Conservation (phyloP, 805 yeast species). For the Candida fluviatilis region DNA sequence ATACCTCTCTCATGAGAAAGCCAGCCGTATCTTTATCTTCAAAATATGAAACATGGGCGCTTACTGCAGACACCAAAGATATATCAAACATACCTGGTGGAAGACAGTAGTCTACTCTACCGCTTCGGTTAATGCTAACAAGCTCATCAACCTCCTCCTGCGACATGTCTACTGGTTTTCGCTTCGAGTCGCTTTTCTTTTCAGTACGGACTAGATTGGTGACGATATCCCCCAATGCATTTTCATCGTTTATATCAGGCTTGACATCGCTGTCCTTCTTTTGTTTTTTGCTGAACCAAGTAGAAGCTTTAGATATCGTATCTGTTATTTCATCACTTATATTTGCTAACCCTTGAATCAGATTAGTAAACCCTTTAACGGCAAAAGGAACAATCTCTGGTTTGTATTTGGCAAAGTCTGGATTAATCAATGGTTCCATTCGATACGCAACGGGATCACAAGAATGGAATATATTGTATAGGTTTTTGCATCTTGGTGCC, state of each 20-base stretch:
- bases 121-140: conserved; percentile 56
- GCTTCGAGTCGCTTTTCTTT: conserved; percentile 10
- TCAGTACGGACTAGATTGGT: conserved; percentile 20
- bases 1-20: conserved; percentile 63
- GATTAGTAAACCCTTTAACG: conserved; percentile 47
- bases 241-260: conserved; percentile 21
- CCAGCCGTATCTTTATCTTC: conserved; percentile 83
- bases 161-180: conserved; percentile 22
- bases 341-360: conserved; percentile 38
- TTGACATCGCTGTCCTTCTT: conserved; percentile 8
- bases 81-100: conserved; percentile 78
- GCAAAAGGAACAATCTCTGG: conserved; percentile 61
- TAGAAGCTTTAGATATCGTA: conserved; percentile 29
- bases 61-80: conserved; percentile 73
- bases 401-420: conserved; percentile 42
- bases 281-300: conserved; percentile 25
- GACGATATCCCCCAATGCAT: conserved; percentile 40
- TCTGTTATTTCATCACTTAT: conserved; percentile 37
- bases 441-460: conserved; percentile 92
- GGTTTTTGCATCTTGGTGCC: conserved; percentile 57
- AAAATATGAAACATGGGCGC: conserved; percentile 85
- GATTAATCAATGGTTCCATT: conserved; percentile 74
- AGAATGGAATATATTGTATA: conserved; percentile 83
- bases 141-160: conserved; percentile 31
- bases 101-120: conserved; percentile 77